Evolutionary conservation across 257 asterid genomes (phyloP).

Genomic region (Verbascum thapsus): DNA sequence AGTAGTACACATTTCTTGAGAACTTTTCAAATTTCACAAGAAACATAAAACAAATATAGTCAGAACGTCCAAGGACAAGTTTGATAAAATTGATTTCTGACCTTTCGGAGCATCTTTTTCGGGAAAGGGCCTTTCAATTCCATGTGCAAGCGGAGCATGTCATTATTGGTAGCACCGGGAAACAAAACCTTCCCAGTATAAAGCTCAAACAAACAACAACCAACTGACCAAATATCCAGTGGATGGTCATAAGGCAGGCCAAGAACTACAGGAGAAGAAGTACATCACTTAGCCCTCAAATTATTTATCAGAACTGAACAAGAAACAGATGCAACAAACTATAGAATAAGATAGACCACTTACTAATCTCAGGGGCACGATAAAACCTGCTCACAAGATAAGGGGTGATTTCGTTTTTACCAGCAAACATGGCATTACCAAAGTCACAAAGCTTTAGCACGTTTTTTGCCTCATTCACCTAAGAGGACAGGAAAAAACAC

Average conservation of each 20-base stretch:
- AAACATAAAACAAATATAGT: neutral
- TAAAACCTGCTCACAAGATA: constrained; percentile 98
- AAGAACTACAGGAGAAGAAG: constrained; percentile 54
- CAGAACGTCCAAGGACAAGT: neutral
- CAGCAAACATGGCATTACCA: constrained; percentile 99
- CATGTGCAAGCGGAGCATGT: constrained; percentile 99
- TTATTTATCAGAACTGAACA: neutral
- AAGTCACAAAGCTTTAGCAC: constrained; percentile 95
- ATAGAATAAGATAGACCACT: constrained; percentile 32
- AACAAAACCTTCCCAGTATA: constrained; percentile 92
- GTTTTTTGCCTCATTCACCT: constrained; percentile 96
- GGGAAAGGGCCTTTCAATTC: constrained; percentile 94
- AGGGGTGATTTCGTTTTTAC: constrained; percentile 95
- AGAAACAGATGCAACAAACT: constrained; percentile 10
- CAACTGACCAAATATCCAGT: constrained; percentile 97
- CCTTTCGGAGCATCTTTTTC: constrained; percentile 97
- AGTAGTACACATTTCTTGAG: too few relatives aligned
- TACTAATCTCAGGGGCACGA: constrained; percentile 99
- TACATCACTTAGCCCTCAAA: constrained; percentile 18
- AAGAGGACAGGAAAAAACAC: constrained; percentile 21
- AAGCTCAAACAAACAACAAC: constrained; percentile 97
- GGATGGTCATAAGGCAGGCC: constrained; percentile 97
- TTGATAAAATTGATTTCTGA: constrained; percentile 32
- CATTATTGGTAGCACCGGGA: constrained; percentile 91
- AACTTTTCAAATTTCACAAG: too few relatives aligned